Evolutionary conservation across 2,329 filamentous ascomycete genomes (phyloP).

Genomic region (Periconia digitata): DNA sequence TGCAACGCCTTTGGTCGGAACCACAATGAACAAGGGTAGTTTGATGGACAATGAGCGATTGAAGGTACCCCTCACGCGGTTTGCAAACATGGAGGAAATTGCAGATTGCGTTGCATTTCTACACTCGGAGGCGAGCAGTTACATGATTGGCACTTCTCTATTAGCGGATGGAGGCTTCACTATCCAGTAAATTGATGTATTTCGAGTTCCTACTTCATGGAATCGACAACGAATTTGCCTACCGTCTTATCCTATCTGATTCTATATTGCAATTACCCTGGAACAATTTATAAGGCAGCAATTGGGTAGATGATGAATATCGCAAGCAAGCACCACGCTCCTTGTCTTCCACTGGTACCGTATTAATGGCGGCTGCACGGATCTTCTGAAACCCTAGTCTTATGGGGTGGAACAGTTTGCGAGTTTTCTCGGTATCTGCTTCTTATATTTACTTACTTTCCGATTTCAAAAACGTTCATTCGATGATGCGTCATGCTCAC

Average conservation of each 20-base stretch:
- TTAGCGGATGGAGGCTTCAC: constrained; percentile 59
- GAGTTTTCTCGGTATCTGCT: too few species aligned
- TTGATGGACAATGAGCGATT: constrained; percentile 40
- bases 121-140: constrained; percentile 69
- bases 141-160: constrained; percentile 72
- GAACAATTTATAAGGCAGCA: too few species aligned
- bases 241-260: too few species aligned
- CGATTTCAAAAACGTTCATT: background rate
- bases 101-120: constrained; percentile 71
- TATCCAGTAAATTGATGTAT: constrained; percentile 13
- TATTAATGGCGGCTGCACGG: too few species aligned
- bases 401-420: too few species aligned
- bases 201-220: background rate
- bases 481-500: background rate
- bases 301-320: too few species aligned
- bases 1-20: constrained; percentile 43
- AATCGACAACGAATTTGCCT: too few species aligned
- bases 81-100: constrained; percentile 64
- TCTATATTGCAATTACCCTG: background rate
- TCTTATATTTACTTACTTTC: background rate
- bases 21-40: constrained; percentile 23
- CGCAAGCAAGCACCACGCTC: too few species aligned
- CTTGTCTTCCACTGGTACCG: too few species aligned
- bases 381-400: too few species aligned
- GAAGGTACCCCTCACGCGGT: constrained; percentile 50